Percentiles rank a stretch among this genome's conserved stretches.
These are phyloP conservation scores for Psophocarpus tetragonolobus DNA, from an alignment of 306 rosid genomes.

Conservation along the genomic window DNA sequence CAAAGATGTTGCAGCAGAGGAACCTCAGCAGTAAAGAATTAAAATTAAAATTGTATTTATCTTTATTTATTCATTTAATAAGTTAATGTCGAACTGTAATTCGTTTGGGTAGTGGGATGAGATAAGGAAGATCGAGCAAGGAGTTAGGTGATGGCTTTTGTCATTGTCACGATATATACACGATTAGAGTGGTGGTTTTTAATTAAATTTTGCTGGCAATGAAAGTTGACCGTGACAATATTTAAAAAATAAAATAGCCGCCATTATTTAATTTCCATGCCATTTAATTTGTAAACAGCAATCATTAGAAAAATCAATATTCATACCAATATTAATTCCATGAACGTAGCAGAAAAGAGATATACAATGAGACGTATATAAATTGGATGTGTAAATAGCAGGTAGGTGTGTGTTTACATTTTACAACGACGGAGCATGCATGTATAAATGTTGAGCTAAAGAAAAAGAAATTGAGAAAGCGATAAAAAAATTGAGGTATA, in stretches of 20 bases:
- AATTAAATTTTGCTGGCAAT: neutral
- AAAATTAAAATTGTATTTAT: neutral
- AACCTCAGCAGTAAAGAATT: too few species aligned
- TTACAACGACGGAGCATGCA: neutral
- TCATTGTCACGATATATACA: neutral
- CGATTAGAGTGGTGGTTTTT: neutral
- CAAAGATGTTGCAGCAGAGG: too few species aligned
- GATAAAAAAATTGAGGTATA: neutral
- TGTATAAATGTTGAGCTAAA: neutral
- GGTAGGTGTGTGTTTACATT: neutral
- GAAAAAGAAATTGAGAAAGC: neutral
- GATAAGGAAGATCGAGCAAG: neutral
- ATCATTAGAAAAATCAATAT: neutral
- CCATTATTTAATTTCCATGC: neutral
- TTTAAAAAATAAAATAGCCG: neutral
- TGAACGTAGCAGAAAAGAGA: neutral
- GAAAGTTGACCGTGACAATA: too few species aligned
- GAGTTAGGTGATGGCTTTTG: neutral
- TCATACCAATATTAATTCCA: neutral
- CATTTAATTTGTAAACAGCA: neutral
- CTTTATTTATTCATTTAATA: neutral
- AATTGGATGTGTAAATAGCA: too few species aligned
- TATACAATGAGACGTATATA: neutral
- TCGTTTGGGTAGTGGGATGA: neutral
- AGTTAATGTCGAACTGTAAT: neutral